Base-by-base conservation (phyloP, 2,329 filamentous ascomycete species). In the Botrytis fabae region DNA sequence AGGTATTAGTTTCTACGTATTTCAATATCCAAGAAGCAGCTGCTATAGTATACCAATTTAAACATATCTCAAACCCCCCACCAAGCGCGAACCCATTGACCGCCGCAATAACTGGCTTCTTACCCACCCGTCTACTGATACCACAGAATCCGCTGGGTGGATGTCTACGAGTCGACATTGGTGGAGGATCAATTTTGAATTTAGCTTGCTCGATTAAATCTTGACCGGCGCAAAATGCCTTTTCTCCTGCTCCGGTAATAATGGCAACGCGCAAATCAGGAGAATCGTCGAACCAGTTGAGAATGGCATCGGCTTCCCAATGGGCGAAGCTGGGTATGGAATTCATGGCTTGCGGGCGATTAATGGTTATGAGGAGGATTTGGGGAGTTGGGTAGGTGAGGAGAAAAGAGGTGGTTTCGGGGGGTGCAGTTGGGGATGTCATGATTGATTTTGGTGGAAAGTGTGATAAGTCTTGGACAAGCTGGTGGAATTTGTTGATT, bases 11-110 rank as follows among this genome's bases (percentile, higher is more conserved):
- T 57, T 14, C 6, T 18, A 42, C 9, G 22, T 18, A 35, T 42
- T 16, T 4, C 8, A 10, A 35, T 10, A 32, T 16, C 5, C 16
- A 38, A 60, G 16, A 42, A 61, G 20, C 22, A 40, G n/a, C 63
- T 12, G 25, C 12, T 54, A n/a, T 54, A 54, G 25, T 73, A 48
- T 72, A 79, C 78, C 78, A 89, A 82, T 94, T 93, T 70, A 80
- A 75, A 73, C 76, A 77, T 38, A 94, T 93, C 84, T 95, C 93
- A 82, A 93, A 91, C 1, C 92, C 93, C 64, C 93, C 93, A 66
- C 93, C 93, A 44, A 93, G 85, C 62, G 91, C 92, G 54, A 91
- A 84, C 4, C 93, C 93, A 79, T 94, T 93, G n/a, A 95, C 91
- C 1, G 92, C 93, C 0, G 90, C 91, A 59, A 95, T 86, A 74